phyloP scores from a whole-genome alignment of 1,139 yeast species.

The Lodderomyces margitis region DNA sequence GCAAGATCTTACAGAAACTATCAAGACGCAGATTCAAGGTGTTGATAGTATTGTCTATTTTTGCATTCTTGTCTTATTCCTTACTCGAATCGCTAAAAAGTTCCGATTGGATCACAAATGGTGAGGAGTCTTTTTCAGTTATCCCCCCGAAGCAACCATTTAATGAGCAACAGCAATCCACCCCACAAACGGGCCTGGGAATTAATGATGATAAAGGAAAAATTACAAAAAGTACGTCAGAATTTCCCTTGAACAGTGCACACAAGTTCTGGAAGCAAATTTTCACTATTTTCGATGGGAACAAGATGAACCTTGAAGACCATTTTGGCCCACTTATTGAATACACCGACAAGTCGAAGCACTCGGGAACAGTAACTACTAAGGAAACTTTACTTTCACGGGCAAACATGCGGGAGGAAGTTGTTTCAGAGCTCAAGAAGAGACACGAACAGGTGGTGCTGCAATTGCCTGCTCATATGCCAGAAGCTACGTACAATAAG shows the following conservation, averaged over 20 bases:
- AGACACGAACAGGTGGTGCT: slow-evolving; percentile 26
- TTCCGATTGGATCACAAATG: neutral
- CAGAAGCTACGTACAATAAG: slow-evolving; percentile 24
- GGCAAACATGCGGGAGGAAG: slow-evolving; percentile 26
- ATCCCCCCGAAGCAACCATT: neutral
- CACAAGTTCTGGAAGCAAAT: slow-evolving; percentile 25
- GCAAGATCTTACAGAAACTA: slow-evolving; percentile 7
- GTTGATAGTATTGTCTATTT: neutral
- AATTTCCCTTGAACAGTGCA: slow-evolving; percentile 4
- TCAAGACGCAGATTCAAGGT: slow-evolving; percentile 9
- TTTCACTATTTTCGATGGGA: slow-evolving; percentile 20
- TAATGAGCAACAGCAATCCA: neutral
- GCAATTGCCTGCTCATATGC: slow-evolving; percentile 26
- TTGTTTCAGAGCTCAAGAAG: slow-evolving; percentile 22
- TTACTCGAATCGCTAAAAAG: slow-evolving; percentile 1
- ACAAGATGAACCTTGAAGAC: slow-evolving; percentile 15
- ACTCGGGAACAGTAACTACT: slow-evolving; percentile 25
- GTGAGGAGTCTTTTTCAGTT: slow-evolving; percentile 4
- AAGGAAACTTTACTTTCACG: slow-evolving; percentile 30
- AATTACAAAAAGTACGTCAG: slow-evolving; percentile 5
- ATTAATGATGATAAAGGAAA: neutral
- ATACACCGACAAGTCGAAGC: slow-evolving; percentile 22
- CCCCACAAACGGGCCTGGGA: neutral
- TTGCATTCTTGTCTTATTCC: slow-evolving; percentile 3
- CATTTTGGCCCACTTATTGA: slow-evolving; percentile 22